Evolutionary conservation across 2,329 filamentous ascomycete species (phyloP).

Genomic region (Xylaria multiplex): DNA sequence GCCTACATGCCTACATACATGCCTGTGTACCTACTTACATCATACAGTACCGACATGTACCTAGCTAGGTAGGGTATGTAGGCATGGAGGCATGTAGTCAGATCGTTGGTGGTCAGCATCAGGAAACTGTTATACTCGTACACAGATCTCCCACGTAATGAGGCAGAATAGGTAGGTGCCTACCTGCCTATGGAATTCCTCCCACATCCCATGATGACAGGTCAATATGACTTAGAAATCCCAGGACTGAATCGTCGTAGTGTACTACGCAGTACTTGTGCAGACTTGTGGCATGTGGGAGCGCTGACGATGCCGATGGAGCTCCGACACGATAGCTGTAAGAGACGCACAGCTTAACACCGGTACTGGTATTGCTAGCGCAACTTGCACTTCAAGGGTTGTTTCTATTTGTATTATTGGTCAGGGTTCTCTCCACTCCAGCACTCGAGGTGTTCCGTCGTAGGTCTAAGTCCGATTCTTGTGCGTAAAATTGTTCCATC

Average conservation of each 20-base stretch:
- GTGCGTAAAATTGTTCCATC: background rate
- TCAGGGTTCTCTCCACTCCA: background rate
- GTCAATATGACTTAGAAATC: slow-evolving; percentile 15
- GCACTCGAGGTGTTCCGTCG: background rate
- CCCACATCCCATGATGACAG: slow-evolving; percentile 7
- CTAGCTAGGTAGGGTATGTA: background rate
- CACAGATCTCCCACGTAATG: slow-evolving; percentile 12
- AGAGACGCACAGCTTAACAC: background rate
- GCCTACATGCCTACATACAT: too few relatives aligned
- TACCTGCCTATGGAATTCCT: background rate
- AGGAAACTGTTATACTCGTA: slow-evolving; percentile 16
- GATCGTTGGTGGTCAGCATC: slow-evolving; percentile 27
- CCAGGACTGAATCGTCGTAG: background rate
- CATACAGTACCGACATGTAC: slow-evolving; percentile 13
- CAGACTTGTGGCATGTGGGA: background rate
- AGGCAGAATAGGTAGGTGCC: slow-evolving; percentile 9
- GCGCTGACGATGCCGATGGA: slow-evolving; percentile 1
- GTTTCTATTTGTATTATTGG: background rate
- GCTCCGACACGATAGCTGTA: slow-evolving; percentile 14
- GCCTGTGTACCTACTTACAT: slow-evolving; percentile 26
- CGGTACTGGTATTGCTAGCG: background rate
- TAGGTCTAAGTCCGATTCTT: background rate
- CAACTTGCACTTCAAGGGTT: slow-evolving; percentile 6
- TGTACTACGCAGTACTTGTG: slow-evolving; percentile 1
- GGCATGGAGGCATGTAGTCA: background rate